Percentiles rank a stretch among this genome's conserved stretches.
These are phyloP conservation scores for Copromyces sp. DNA, from an alignment of 495 filamentous ascomycete genomes.

Conservation along the genomic window DNA sequence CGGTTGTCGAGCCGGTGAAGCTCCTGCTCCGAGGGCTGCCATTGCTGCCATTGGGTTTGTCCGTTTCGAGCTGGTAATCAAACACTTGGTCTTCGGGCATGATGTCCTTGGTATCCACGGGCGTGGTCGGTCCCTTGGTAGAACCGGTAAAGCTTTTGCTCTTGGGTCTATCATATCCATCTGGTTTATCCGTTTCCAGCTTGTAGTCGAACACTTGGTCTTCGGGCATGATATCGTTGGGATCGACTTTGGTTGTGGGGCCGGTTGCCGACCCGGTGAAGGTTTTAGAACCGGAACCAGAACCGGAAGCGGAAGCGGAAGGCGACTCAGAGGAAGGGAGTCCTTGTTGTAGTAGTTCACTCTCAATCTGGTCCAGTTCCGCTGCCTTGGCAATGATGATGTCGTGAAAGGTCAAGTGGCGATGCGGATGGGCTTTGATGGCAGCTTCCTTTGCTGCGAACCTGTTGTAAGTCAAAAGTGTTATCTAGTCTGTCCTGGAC, in stretches of 20 bases:
- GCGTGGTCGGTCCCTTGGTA: background rate
- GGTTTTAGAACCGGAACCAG: background rate
- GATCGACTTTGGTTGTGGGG: background rate
- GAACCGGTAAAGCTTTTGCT: background rate
- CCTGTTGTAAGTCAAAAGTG: slow-evolving; percentile 12
- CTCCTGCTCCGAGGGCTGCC: background rate
- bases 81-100: background rate
- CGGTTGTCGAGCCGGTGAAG: background rate
- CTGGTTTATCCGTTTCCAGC: background rate
- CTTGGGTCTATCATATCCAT: background rate
- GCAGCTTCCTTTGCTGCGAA: slow-evolving; percentile 58
- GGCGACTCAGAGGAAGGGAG: background rate
- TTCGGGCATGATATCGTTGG: background rate
- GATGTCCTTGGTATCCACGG: background rate
- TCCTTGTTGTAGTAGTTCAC: background rate
- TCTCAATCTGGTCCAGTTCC: background rate
- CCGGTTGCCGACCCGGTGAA: background rate
- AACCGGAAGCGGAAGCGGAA: background rate
- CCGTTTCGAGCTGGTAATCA: background rate
- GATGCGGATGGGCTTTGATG: slow-evolving; percentile 46
- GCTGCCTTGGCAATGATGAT: slow-evolving; percentile 28
- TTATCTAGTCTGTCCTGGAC: background rate
- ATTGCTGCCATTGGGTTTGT: background rate
- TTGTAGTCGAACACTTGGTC: background rate
- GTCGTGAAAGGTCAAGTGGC: slow-evolving; percentile 34